Evolutionary conservation across 2,329 filamentous ascomycete species (phyloP), one percentile per base, ranked within the genome.

Genomic region (Diaporthe amygdali): DNA sequence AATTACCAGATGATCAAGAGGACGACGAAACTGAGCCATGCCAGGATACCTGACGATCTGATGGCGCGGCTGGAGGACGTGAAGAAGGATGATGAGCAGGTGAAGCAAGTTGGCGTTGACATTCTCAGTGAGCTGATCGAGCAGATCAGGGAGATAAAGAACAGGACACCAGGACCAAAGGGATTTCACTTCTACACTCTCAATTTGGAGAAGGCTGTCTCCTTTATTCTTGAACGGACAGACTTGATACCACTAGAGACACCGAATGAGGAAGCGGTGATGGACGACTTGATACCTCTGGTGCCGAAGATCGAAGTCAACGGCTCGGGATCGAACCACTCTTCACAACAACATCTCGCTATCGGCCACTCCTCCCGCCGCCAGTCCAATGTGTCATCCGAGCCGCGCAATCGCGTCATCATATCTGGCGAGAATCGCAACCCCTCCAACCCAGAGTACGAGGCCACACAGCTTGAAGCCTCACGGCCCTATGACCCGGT

Each of bases 161-260:
- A 80, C 78, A 84, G 85, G 75, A 87, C 84, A 0, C 84, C 85
- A 14, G 88, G 89, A 4, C 92, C 90, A 25, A 88, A 91, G 76
- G 96, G 96, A 7, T 97, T 98, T 82, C 96, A 99, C 80, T 98
- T 99, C 82, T 99, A 98, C 82, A 98, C 96, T 0, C 86, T 99
- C 66, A 99, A 99, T 79, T 86, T 98, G 39, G 96, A 98, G 81
- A 99, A 98, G 83, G 94, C 95, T 0, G 95, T 99, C 3, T 94
- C 95, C 0, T 96, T 98, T 77, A 96, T 98, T 73, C 83, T 98
- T 0, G 95, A 98, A 83, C 87, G 93, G 70, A 94, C 93, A 34
- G 84, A 92, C n/a, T 88, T 99, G 69, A 97, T 98, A 68, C 93
- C 94, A 1, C 82, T 85, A 1, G 76, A 78, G 41, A 79, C 81